Conservation (phyloP, 2,329 filamentous ascomycete genomes). For the Penicillium sp. region DNA sequence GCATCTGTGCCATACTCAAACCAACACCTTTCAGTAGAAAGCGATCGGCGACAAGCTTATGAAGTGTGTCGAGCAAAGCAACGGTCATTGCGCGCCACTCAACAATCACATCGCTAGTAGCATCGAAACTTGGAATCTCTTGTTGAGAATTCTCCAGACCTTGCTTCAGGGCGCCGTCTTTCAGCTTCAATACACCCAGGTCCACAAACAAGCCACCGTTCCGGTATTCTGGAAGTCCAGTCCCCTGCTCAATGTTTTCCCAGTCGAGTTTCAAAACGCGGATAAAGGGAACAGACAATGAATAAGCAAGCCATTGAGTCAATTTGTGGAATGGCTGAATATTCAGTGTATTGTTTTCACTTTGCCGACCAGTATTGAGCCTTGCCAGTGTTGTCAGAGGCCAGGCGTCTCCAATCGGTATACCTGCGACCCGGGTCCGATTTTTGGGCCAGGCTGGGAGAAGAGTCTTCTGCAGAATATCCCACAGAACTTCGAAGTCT, state of each 20-base stretch:
- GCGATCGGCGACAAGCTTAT: constrained; percentile 52
- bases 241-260: constrained; percentile 61
- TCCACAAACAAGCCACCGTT: constrained; percentile 73
- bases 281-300: constrained; percentile 68
- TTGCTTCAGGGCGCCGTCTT: constrained; percentile 47
- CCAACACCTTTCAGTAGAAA: constrained; percentile 41
- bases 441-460: constrained; percentile 56
- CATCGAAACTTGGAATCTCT: constrained; percentile 56
- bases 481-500: constrained; percentile 50
- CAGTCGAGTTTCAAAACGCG: constrained; percentile 58
- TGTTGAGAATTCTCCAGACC: constrained; percentile 52
- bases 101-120: constrained; percentile 64
- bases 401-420: constrained; percentile 58
- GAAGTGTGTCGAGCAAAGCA: constrained; percentile 62
- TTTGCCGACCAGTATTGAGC: constrained; percentile 3
- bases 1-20: constrained; percentile 55
- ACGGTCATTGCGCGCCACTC: constrained; percentile 70
- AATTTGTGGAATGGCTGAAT: constrained; percentile 65
- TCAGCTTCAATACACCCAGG: constrained; percentile 58
- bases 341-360: constrained; percentile 17
- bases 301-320: constrained; percentile 76
- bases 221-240: constrained; percentile 72
- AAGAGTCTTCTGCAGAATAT: constrained; percentile 48
- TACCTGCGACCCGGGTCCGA: constrained; percentile 45
- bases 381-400: constrained; percentile 38